Percentiles rank a stretch among this genome's conserved stretches.
These are phyloP conservation scores for Massarina eburnea DNA, from an alignment of 2,329 filamentous ascomycete genomes.

Conservation along the genomic window DNA sequence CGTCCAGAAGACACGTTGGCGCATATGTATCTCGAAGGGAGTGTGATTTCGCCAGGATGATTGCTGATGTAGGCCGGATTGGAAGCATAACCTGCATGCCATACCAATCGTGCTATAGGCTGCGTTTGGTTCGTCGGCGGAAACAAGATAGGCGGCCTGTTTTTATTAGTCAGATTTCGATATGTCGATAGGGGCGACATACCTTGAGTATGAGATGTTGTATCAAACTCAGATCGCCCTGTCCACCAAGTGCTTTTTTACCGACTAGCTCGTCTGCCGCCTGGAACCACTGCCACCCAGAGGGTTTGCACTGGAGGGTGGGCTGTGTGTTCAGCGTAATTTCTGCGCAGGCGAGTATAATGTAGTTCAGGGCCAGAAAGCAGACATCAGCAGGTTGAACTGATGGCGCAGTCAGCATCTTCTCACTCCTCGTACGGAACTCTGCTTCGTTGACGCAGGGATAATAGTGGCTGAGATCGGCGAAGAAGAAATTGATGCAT, in stretches of 20 bases:
- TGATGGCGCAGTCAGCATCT: conserved; percentile 20
- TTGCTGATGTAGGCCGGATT: conserved; percentile 32
- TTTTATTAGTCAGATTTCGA: not conserved
- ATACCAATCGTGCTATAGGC: conserved; percentile 34
- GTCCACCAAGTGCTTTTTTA: conserved; percentile 22
- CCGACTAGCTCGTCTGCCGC: conserved; percentile 31
- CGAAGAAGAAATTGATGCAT: conserved; percentile 31
- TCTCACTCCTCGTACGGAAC: conserved; percentile 25
- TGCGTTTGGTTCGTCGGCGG: conserved; percentile 27
- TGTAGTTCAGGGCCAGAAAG: conserved; percentile 35
- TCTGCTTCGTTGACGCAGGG: conserved; percentile 34
- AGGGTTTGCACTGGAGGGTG: conserved; percentile 9
- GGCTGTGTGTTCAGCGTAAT: conserved; percentile 11
- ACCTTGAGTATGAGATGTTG: conserved; percentile 34
- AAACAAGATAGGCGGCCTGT: conserved; percentile 30
- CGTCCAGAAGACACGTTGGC: conserved; percentile 33
- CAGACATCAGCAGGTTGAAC: conserved; percentile 21
- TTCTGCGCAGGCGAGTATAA: conserved; percentile 29
- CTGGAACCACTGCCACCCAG: conserved; percentile 35
- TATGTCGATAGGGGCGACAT: not conserved
- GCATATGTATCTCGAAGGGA: conserved; percentile 22
- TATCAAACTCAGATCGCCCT: conserved; percentile 25
- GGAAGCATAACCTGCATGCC: conserved; percentile 30
- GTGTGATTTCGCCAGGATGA: conserved; percentile 18
- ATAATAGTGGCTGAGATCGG: conserved; percentile 25